Evolutionary conservation across 192 early-diverging fungal species (phyloP).

Genomic region (Linnemannia elongata): DNA sequence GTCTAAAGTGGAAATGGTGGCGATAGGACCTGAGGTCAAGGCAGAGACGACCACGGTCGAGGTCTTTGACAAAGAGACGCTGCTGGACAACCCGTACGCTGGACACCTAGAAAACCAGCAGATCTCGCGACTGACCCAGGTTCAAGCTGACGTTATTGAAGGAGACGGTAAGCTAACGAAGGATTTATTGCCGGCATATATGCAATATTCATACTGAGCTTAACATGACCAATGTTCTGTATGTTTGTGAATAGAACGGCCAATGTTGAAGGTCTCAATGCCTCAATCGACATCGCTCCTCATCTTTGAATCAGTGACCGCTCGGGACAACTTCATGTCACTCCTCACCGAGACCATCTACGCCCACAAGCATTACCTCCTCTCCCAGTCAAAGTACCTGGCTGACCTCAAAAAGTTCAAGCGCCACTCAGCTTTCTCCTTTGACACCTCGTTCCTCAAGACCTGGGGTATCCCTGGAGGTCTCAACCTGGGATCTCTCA

Average conservation of each 20-base stretch:
- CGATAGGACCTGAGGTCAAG: not conserved
- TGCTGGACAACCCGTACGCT: constrained; percentile 33
- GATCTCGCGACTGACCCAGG: constrained; percentile 42
- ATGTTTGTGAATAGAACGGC: constrained; percentile 18
- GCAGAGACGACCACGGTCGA: not conserved
- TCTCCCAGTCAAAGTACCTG: constrained; percentile 52
- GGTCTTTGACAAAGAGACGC: not conserved
- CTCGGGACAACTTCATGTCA: constrained; percentile 23
- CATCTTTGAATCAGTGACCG: constrained; percentile 21
- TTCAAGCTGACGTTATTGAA: constrained; percentile 39
- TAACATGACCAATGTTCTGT: not conserved
- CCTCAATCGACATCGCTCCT: constrained; percentile 24
- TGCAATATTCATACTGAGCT: not conserved
- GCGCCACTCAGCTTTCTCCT: constrained; percentile 50
- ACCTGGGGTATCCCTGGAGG: constrained; percentile 49
- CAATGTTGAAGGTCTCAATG: constrained; percentile 27
- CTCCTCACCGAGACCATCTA: constrained; percentile 32
- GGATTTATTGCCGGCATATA: not conserved
- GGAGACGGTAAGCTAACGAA: constrained; percentile 17
- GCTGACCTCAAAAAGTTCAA: constrained; percentile 56
- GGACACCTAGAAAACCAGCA: constrained; percentile 46
- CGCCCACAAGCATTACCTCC: constrained; percentile 47
- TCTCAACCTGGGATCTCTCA: constrained; percentile 41
- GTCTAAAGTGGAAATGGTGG: not conserved
- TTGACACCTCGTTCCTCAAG: constrained; percentile 54